Evolutionary conservation across 179 eudicot genomes (phyloP).

Genomic region (Silene noctiflora): DNA sequence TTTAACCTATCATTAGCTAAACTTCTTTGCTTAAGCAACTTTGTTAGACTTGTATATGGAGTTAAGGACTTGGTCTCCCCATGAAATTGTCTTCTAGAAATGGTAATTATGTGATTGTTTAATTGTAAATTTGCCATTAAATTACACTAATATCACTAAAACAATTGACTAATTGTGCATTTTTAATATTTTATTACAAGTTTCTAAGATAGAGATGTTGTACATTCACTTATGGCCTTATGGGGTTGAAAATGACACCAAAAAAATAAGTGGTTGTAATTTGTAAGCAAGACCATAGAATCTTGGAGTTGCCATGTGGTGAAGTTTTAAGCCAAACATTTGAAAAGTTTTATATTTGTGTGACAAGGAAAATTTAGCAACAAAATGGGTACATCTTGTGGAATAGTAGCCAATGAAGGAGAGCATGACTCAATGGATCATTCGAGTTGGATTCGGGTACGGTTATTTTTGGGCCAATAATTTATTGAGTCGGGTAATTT

Average conservation of each 20-base stretch:
- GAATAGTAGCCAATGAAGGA: too few species aligned
- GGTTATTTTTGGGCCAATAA: too few species aligned
- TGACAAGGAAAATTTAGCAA: too few species aligned
- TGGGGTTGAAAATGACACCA: background rate
- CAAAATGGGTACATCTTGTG: too few species aligned
- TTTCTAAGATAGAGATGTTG: too few species aligned
- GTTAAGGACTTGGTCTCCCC: conserved; percentile 4
- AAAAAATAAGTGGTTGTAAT: conserved; percentile 23
- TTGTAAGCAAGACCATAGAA: conserved; percentile 10
- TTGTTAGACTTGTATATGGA: conserved; percentile 7
- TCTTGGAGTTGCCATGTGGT: conserved; percentile 24
- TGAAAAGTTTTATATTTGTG: background rate
- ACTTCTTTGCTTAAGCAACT: background rate
- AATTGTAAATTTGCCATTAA: conserved; percentile 32
- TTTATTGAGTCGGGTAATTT: too few species aligned
- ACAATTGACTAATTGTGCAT: too few species aligned
- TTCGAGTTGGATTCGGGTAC: too few species aligned
- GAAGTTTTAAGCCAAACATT: conserved; percentile 18
- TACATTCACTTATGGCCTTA: too few species aligned
- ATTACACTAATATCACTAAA: background rate
- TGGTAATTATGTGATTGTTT: conserved; percentile 22
- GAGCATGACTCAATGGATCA: too few species aligned
- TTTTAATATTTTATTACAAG: too few species aligned
- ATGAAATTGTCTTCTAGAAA: conserved; percentile 19
- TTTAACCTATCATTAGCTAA: background rate